Conservation (phyloP, 768 basidiomycete genomes). For the Pholiota conissans region DNA sequence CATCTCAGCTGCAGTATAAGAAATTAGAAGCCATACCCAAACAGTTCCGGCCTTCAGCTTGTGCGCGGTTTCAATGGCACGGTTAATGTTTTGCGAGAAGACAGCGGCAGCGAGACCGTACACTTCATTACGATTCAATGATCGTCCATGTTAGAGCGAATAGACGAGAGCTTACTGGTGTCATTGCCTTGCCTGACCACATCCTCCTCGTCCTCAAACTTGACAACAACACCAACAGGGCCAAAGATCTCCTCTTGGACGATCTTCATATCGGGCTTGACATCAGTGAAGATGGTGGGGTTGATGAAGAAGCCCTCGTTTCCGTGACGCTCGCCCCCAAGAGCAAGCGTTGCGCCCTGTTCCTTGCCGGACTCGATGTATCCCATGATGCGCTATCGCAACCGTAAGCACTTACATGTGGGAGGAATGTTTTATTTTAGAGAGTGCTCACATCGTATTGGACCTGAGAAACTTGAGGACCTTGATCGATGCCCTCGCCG, state of each 20-base stretch:
- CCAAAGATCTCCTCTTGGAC: conserved; percentile 77
- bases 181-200: conserved; percentile 56
- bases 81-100: conserved; percentile 68
- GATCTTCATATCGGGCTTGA: conserved; percentile 68
- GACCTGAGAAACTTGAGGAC: conserved; percentile 67
- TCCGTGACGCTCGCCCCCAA: conserved; percentile 60
- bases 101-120: conserved; percentile 83
- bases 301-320: conserved; percentile 58
- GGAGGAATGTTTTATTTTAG: background rate
- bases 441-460: conserved; percentile 57
- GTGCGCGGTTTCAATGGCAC: conserved; percentile 48
- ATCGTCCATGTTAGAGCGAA: conserved; percentile 51
- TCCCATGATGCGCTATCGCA: conserved; percentile 63
- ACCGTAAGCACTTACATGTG: background rate
- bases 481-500: conserved; percentile 51
- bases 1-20: background rate
- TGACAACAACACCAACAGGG: conserved; percentile 72
- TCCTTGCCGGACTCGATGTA: conserved; percentile 76
- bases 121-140: background rate
- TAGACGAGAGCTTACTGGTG: conserved; percentile 44
- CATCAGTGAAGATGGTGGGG: conserved; percentile 74
- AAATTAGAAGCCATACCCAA: conserved; percentile 37
- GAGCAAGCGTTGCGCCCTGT: conserved; percentile 66
- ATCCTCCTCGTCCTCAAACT: conserved; percentile 72
- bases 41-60: conserved; percentile 78